Base-by-base conservation (phyloP, 2,329 filamentous ascomycete genomes). In the Rhynchosporium agropyri region DNA sequence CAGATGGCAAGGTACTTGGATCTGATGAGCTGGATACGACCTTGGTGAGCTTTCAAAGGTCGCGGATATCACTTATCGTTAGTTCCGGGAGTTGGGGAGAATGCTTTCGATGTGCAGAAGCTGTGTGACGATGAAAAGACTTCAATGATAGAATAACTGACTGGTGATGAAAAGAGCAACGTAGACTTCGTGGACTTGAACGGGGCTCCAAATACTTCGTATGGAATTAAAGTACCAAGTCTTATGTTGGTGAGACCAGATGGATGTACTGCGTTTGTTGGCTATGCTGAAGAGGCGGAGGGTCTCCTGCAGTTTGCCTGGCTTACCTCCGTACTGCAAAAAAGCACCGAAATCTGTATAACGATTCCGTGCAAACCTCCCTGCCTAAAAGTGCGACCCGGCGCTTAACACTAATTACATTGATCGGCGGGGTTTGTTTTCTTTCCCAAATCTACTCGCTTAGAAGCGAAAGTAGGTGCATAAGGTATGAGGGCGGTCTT, bases 1-100 rank as follows among this genome's bases (percentile, higher is more conserved):
- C 77, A 0, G 78, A 81, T 62, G 77, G 76, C 3, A 67, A 64
- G 55, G 33, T 77, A 13, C 2, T 63, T 10, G 33, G 10, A 5
- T 31, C 40, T 20, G 33, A 42, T 28, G 42, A 5, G 3, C 43
- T 66, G 8, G 63, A 60, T 5, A 65, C 64, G 29, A 60, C 33
- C 1, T 42, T 59, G 33, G 38, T 59, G 29, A 46, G 33, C 12
- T 36, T 45, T 50, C 31, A 61, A 31, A 29, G 31, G 50, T 26
- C 26, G 31, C 9, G 43, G 43, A 13, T 49, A 61, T 57, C 51
- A 51, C 40, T 26, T 61, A 5, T 57, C 43, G 15, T 12, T 61
- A 31, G 40, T 61, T 45, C 46, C 50, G 31, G 53, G 50, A 13
- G 56, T 33, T 40, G 62, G 26, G 43, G 49, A 57, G 31, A 28